Evolutionary conservation across 78 protist species (phyloP).

Genomic region (Dictyostelium brefeldianum): DNA sequence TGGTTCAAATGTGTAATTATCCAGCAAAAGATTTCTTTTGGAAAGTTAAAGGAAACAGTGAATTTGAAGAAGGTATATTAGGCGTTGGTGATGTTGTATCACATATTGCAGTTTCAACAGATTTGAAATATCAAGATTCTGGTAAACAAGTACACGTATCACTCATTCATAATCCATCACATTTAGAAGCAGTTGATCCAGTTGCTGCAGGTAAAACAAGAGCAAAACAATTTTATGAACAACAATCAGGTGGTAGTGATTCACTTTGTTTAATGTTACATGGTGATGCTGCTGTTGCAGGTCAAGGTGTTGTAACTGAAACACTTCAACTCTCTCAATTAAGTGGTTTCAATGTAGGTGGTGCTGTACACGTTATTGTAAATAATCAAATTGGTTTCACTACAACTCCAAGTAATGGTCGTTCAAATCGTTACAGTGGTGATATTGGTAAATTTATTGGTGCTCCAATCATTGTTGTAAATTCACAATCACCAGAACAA

Average conservation of each 20-base stretch:
- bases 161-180: constrained; percentile 96
- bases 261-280: constrained; percentile 87
- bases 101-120: constrained; percentile 89
- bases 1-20: constrained; percentile 59
- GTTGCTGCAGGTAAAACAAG: constrained; percentile 93
- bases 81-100: constrained; percentile 96
- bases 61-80: constrained; percentile 39
- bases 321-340: constrained; percentile 86
- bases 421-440: constrained; percentile 85
- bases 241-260: neutral
- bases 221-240: constrained; percentile 85
- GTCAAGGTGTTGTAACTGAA: constrained; percentile 96
- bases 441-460: constrained; percentile 88
- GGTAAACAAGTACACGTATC: constrained; percentile 79
- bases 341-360: constrained; percentile 85
- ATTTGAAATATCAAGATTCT: neutral
- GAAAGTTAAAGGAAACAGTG: constrained; percentile 79
- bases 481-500: constrained; percentile 92
- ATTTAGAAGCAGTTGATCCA: constrained; percentile 96
- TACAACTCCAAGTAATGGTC: constrained; percentile 67
- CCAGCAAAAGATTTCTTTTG: constrained; percentile 75
- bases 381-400: constrained; percentile 97
- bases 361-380: constrained; percentile 93
- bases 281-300: constrained; percentile 98
- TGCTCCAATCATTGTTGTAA: constrained; percentile 96